Percentiles rank a stretch among this genome's conserved stretches.
Evolutionary conservation across 2,329 filamentous ascomycete species (phyloP).

Genomic region (Dendryphion nanum): DNA sequence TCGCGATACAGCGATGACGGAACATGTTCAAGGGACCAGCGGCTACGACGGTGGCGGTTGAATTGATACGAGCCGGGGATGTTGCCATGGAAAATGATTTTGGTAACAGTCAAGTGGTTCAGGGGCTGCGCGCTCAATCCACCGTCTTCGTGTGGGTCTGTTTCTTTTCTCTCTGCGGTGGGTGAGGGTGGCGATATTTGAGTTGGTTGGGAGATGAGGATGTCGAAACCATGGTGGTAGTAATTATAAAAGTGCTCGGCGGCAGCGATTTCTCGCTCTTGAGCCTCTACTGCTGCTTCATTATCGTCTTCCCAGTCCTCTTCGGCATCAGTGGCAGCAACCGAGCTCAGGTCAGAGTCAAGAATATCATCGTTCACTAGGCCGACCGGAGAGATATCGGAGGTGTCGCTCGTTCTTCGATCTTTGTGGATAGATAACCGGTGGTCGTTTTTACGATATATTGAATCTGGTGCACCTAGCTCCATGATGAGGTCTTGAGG

Average conservation of each 20-base stretch:
- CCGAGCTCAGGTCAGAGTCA: conserved; percentile 34
- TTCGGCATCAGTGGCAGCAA: conserved; percentile 37
- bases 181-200: conserved; percentile 47
- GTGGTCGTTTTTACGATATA: conserved; percentile 88
- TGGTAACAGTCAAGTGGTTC: conserved; percentile 78
- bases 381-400: conserved; percentile 29
- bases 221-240: conserved; percentile 91
- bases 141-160: conserved; percentile 21
- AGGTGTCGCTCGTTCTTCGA: conserved; percentile 35
- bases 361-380: conserved; percentile 28
- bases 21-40: conserved; percentile 70
- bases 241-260: conserved; percentile 91
- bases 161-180: conserved; percentile 54
- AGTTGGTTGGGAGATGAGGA: conserved; percentile 79
- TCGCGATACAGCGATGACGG: conserved; percentile 43
- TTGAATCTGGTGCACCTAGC: conserved; percentile 88
- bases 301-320: conserved; percentile 49
- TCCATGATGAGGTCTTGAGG: conserved; percentile 89
- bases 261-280: conserved; percentile 58
- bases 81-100: conserved; percentile 91
- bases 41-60: conserved; percentile 85
- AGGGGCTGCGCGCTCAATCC: conserved; percentile 31
- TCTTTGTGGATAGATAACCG: conserved; percentile 76
- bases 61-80: conserved; percentile 95
- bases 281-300: conserved; percentile 54